Percentiles rank a stretch among this genome's conserved stretches.
phyloP scores from a whole-genome alignment of 2,329 filamentous ascomycete genomes.

The Byssothecium circinans region DNA sequence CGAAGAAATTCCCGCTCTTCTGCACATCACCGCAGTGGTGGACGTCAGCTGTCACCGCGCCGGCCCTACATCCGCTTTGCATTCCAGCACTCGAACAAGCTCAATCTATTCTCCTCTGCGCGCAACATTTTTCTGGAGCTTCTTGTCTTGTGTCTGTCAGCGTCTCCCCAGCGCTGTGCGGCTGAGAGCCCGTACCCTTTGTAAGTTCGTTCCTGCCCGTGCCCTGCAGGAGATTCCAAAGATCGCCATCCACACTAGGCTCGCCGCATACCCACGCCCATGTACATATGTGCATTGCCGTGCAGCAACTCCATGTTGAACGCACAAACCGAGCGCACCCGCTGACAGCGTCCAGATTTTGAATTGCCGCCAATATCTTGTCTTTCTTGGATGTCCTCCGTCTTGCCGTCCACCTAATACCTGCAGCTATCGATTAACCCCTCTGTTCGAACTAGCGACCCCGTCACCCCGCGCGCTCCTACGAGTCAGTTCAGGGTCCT shows the following conservation, averaged over 20 bases:
- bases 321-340: not conserved
- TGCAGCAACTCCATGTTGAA: not conserved
- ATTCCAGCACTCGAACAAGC: no score
- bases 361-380: not conserved
- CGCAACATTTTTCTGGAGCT: no score
- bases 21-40: not conserved
- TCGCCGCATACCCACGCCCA: not conserved
- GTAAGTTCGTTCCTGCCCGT: not conserved
- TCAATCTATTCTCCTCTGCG: no score
- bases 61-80: no score
- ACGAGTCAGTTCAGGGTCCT: constrained; percentile 17
- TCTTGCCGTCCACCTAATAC: not conserved
- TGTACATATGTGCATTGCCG: not conserved
- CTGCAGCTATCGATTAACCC: constrained; percentile 1
- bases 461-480: constrained; percentile 4
- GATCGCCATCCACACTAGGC: constrained; percentile 1
- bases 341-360: not conserved
- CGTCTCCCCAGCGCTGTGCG: no score
- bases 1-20: not conserved
- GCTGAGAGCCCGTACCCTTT: no score
- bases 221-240: constrained; percentile 1
- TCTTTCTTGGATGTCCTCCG: not conserved
- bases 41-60: not conserved
- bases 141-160: no score
- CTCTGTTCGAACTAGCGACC: constrained; percentile 4